Base-by-base conservation (phyloP, 495 filamentous ascomycete species). In the Niebla homalea region DNA sequence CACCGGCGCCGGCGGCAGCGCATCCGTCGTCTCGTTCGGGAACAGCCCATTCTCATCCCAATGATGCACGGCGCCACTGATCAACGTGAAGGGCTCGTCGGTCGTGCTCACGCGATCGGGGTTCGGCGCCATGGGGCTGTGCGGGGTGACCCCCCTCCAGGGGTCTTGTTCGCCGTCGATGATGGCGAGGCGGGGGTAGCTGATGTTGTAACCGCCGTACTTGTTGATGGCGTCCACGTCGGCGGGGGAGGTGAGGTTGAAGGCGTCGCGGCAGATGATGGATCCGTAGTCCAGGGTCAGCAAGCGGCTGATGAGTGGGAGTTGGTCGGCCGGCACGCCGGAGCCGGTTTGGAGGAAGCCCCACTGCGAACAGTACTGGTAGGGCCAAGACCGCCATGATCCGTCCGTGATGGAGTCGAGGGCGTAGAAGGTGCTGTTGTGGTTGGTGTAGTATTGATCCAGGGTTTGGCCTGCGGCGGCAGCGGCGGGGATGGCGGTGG, bases 1-100 rank as follows among this genome's bases (percentile, higher is more conserved):
- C 3, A 86, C 70, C 36, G 70, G 63, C 4, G 50, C 46, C 1
- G 82, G 82, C 18, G 80, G 79, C 43, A 78, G 50, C 1, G 63
- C 64, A 3, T 68, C 42, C 12, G 60, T 70, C 4, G 74, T 78
- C 67, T 83, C 68, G 53, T 82, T 80, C 3, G 67, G 63, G 43
- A 79, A 79, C 39, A 83, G 46, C 8, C 80, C 81, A 59, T 85
- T 83, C 71, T 85, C 76, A 60, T 85, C 82, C 77, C 76, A 85
- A 63, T 84, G 79, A 62, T 85, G 81, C 41, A 83, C 79, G 0
- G 67, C 78, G 0, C 68, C 71, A n/a, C 67, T 63, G 48, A 87
- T 80, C 47, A 84, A 58, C 21, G 82, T 66, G 50, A 79, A 78
- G 4, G 84, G 83, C 64, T 82, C 68, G 18, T 64, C 63, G 0